These are phyloP conservation scores for Aegilops bicornis DNA, from an alignment of 176 grass and related monocot genomes.

Conservation along the genomic window DNA sequence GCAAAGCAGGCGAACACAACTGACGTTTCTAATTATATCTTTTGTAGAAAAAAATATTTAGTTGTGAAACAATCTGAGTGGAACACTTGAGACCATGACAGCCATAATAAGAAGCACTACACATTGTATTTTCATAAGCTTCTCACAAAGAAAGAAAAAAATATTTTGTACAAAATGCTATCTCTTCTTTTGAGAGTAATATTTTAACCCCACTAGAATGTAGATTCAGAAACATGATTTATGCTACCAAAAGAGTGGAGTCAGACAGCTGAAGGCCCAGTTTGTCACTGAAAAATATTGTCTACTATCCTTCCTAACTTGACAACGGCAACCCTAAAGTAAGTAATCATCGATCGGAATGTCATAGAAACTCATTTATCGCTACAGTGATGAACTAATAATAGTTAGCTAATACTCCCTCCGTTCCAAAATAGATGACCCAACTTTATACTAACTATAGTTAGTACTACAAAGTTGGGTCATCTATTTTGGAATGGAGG, in stretches of 20 bases:
- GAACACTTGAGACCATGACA: background rate
- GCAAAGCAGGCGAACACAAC: background rate
- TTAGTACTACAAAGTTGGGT: no score
- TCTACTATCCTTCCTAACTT: background rate
- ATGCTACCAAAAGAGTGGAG: background rate
- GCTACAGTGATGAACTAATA: background rate
- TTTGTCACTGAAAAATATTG: background rate
- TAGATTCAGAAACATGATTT: background rate
- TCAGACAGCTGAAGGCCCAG: background rate
- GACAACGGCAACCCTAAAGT: background rate
- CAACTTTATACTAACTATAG: no score
- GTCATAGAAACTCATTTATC: no score
- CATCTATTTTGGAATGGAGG: no score
- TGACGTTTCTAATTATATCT: background rate
- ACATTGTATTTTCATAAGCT: background rate
- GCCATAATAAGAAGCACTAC: background rate
- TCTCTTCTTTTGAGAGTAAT: background rate
- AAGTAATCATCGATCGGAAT: background rate
- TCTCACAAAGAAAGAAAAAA: background rate
- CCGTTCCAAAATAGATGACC: no score
- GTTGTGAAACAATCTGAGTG: background rate
- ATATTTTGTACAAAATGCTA: background rate
- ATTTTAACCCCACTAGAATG: background rate
- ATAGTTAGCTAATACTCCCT: no score
- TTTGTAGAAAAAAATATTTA: background rate